Evolutionary conservation across 2,329 filamentous ascomycete genomes (phyloP), one percentile per base, ranked within the genome.

Genomic region (Pseudofabraea citricarpa): DNA sequence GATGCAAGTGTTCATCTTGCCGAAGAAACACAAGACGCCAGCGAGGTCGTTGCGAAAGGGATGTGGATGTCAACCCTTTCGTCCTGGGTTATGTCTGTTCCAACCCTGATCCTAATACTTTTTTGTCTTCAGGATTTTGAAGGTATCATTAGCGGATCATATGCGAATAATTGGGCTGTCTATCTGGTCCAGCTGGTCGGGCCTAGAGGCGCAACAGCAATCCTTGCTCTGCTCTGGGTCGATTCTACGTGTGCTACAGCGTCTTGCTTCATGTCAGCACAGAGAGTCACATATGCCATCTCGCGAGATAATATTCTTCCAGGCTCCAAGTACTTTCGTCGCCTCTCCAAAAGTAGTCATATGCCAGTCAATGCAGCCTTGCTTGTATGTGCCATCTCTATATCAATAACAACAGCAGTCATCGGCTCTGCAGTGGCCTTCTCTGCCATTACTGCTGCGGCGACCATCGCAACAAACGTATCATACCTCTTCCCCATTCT

Each of bases 121-220:
- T 66, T 66, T 54, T 67, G 64, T 50, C 60, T 67, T 40, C 64
- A 66, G 50, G 62, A 67, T 44, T 66, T 68, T 33, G 59, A 65
- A 6, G 60, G 57, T 12, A 63, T 68, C 43, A 56, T 65, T 23
- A 51, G 50, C 2, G 64, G 54, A 5, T 49, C 54, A 0, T 67
- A 65, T 38, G 40, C 58, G 24, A 67, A 67, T 50, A 67, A 66
- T 46, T 68, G 59, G 58, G 65, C 64, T 8, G 64, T 59, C 41
- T 68, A 65, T 42, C 53, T 67, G 4, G 56, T 67, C 3, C 64
- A 67, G 38, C 52, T 65, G 5, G 41, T 67, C 8, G 65, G 64
- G 1, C 46, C 55, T 8, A 56, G 56, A 16, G 64, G 63, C 7
- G 64, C 64, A 5, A 51, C 60, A 5, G 64, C 59, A 7, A 58